Evolutionary conservation across 75 land plant species (phyloP).

Genomic region (Cryptomeria japonica): DNA sequence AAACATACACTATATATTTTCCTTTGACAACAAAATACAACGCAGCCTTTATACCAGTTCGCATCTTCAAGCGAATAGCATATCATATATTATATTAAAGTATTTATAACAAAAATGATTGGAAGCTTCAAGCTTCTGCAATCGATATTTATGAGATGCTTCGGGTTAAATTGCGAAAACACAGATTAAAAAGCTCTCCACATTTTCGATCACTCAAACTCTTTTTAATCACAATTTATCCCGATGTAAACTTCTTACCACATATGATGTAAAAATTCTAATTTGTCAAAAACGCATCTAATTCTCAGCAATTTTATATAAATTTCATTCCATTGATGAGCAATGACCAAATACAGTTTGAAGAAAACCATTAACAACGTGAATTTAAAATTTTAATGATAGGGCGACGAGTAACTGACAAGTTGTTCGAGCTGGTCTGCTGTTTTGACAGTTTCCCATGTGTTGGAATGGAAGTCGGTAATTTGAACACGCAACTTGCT

Average conservation of each 20-base stretch:
- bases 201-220: too few species aligned
- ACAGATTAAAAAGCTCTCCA: too few species aligned
- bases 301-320: background rate
- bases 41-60: background rate
- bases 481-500: slow-evolving; percentile 30
- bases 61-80: background rate
- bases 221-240: too few species aligned
- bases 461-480: slow-evolving; percentile 65
- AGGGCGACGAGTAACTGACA: slow-evolving; percentile 25
- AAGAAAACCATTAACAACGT: background rate
- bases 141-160: too few species aligned
- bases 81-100: too few species aligned
- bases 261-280: too few species aligned
- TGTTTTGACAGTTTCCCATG: slow-evolving; percentile 53
- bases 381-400: background rate
- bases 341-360: background rate
- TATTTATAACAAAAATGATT: too few species aligned
- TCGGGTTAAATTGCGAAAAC: too few species aligned
- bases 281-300: too few species aligned
- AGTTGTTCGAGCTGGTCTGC: slow-evolving; percentile 58
- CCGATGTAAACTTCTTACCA: too few species aligned
- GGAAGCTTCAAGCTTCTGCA: too few species aligned
- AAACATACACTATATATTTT: background rate
- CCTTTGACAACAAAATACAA: background rate
- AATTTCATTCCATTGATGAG: background rate